These are phyloP conservation scores for Santalum album DNA, from an alignment of 164 flowering plant genomes.

Conservation along the genomic window DNA sequence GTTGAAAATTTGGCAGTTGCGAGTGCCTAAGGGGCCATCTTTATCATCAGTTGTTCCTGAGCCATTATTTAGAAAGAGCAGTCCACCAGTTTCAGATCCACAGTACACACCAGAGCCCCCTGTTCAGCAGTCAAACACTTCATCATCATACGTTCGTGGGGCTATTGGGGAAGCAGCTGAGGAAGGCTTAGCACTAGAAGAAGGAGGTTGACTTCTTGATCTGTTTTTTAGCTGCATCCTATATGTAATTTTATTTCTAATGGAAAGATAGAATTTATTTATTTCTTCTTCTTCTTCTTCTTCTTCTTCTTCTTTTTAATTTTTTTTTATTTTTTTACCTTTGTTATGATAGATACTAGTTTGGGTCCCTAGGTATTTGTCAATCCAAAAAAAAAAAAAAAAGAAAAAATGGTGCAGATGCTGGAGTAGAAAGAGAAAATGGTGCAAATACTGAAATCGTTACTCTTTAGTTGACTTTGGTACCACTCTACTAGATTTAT, in stretches of 20 bases:
- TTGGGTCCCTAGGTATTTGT: too few relatives aligned
- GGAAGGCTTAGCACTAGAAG: background rate
- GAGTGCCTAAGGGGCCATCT: background rate
- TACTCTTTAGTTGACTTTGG: too few relatives aligned
- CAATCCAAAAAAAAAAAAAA: too few relatives aligned
- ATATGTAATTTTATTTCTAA: background rate
- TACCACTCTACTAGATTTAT: too few relatives aligned
- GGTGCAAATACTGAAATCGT: too few relatives aligned
- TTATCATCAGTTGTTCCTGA: background rate
- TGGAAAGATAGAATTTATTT: too few relatives aligned
- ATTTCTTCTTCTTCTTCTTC: too few relatives aligned
- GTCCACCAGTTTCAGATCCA: background rate
- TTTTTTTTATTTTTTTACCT: background rate
- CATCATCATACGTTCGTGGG: background rate
- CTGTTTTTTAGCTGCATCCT: background rate
- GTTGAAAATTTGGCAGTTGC: background rate
- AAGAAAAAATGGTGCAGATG: too few relatives aligned
- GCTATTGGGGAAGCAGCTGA: background rate
- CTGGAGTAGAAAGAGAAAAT: too few relatives aligned
- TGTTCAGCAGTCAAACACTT: background rate
- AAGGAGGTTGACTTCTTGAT: background rate
- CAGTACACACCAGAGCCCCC: background rate
- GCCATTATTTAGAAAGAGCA: background rate
- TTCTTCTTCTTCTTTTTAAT: too few relatives aligned
- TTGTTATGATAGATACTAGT: background rate